Conservation (phyloP, 1,284 basidiomycete genomes). For the Leccinum griseonigrum region DNA sequence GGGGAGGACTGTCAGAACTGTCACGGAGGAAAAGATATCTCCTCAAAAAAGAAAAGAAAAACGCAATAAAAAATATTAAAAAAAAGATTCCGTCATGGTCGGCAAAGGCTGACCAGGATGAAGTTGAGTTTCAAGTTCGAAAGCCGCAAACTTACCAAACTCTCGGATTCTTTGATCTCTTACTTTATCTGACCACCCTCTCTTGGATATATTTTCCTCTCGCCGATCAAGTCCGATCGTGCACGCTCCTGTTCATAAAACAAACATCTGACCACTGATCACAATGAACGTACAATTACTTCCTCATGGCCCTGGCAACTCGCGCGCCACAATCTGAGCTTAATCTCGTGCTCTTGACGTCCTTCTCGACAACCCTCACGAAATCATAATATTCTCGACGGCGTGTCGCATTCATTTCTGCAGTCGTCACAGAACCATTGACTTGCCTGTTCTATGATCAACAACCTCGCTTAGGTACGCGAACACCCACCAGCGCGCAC, state of each 20-base stretch:
- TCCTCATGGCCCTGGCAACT: constrained; percentile 24
- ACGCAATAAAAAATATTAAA: background rate
- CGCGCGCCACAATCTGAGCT: constrained; percentile 16
- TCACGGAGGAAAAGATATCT: constrained; percentile 23
- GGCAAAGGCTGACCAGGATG: constrained; percentile 31
- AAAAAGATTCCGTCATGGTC: constrained; percentile 29
- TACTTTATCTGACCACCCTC: constrained; percentile 31
- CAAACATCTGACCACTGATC: constrained; percentile 11
- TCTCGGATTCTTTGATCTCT: constrained; percentile 26
- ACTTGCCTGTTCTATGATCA: background rate
- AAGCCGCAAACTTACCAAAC: constrained; percentile 30
- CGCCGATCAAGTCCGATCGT: constrained; percentile 37
- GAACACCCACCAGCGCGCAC: background rate
- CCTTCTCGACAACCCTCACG: constrained; percentile 13
- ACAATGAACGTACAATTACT: constrained; percentile 21
- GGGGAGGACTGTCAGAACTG: constrained; percentile 21
- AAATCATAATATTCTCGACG: constrained; percentile 8
- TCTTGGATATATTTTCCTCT: constrained; percentile 29
- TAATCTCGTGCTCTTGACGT: constrained; percentile 4
- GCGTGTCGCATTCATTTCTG: background rate
- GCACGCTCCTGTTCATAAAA: constrained; percentile 16
- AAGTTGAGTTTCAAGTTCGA: constrained; percentile 35
- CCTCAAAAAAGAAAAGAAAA: constrained; percentile 2
- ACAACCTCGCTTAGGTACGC: constrained; percentile 7
- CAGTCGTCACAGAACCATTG: background rate